A percentile compares a stretch with the other conserved stretches of the same genome.
Conservation (phyloP, 768 basidiomycete species). For the Clitopilus passeckerianus region DNA sequence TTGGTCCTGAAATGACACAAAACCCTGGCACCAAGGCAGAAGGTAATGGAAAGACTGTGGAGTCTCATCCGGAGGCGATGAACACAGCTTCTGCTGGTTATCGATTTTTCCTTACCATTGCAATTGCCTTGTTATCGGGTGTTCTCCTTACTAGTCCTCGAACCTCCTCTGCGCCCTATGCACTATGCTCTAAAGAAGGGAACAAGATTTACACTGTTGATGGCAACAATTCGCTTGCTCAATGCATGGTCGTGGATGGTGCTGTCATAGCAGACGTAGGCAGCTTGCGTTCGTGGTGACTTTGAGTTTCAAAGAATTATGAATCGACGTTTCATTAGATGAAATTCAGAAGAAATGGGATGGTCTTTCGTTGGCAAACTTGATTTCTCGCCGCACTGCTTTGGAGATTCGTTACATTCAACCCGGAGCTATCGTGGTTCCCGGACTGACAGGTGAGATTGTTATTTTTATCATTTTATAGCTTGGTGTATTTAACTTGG, state of each 20-base stretch:
- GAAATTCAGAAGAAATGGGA: conserved; percentile 37
- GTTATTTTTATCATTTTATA: conserved; percentile 3
- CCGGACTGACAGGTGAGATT: conserved; percentile 61
- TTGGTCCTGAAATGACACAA: too few relatives aligned
- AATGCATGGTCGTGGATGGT: conserved; percentile 60
- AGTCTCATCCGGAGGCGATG: background rate
- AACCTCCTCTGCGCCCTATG: conserved; percentile 29
- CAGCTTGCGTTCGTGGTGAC: conserved; percentile 40
- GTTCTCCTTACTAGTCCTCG: background rate
- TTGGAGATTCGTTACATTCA: conserved; percentile 44
- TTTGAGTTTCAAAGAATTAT: too few relatives aligned
- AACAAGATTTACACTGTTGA: conserved; percentile 68
- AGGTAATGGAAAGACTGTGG: too few relatives aligned
- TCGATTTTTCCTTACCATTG: background rate
- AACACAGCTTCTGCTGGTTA: background rate
- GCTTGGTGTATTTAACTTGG: background rate
- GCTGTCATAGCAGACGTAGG: conserved; percentile 50
- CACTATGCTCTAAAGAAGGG: conserved; percentile 54
- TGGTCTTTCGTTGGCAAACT: conserved; percentile 13
- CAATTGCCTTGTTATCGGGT: background rate
- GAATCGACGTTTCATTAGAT: conserved; percentile 19
- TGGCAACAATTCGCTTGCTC: conserved; percentile 36
- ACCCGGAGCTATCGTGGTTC: conserved; percentile 58
- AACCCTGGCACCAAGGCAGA: too few relatives aligned
- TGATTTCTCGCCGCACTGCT: conserved; percentile 15